phyloP scores from a whole-genome alignment of 1,139 yeast genomes.

The Pneumocystis murina region DNA sequence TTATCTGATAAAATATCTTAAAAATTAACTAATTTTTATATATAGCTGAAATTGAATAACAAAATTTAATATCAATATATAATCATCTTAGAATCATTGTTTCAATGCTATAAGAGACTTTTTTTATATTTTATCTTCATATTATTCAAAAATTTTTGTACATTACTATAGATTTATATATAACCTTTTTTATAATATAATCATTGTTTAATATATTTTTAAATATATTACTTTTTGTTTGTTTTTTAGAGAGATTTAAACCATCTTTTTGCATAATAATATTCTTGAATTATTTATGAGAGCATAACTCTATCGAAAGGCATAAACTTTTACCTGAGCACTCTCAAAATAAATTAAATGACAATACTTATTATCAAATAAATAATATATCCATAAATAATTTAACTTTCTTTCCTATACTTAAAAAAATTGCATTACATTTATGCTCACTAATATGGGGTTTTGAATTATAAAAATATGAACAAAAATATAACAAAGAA shows the following conservation, averaged over 20 bases:
- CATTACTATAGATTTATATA: too few species aligned
- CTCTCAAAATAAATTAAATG: neutral
- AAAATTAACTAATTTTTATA: too few species aligned
- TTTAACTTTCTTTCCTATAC: neutral
- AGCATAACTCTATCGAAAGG: neutral
- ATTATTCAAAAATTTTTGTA: too few species aligned
- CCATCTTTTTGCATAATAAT: neutral
- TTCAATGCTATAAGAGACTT: too few species aligned
- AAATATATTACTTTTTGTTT: neutral
- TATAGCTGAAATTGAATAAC: too few species aligned
- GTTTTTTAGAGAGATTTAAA: neutral
- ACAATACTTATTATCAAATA: neutral
- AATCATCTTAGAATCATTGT: too few species aligned
- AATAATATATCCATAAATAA: neutral
- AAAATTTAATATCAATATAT: too few species aligned
- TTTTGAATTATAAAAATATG: neutral
- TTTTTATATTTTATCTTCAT: too few species aligned
- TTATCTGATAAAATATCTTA: too few species aligned
- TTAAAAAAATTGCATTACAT: neutral
- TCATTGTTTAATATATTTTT: neutral
- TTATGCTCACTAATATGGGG: neutral
- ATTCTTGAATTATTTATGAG: neutral
- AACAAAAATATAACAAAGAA: neutral
- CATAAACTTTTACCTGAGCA: neutral
- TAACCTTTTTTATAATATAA: too few species aligned